phyloP scores from a whole-genome alignment of 2,329 filamentous ascomycete species.

The Apiospora phragmitis region DNA sequence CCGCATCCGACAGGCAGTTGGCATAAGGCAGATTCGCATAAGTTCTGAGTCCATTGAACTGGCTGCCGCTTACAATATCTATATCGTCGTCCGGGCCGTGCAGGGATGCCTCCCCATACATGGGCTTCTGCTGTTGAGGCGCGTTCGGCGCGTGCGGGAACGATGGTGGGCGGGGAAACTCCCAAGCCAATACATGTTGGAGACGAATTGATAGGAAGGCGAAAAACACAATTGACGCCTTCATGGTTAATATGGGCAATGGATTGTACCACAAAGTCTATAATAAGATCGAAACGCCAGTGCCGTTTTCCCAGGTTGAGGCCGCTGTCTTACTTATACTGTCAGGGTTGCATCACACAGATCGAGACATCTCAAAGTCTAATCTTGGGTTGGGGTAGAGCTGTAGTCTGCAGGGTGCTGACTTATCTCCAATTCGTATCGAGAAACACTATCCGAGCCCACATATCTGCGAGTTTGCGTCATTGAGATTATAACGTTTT shows the following conservation, averaged over 20 bases:
- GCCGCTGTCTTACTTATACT: slow-evolving; percentile 11
- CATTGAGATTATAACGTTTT: neutral
- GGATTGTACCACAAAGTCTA: neutral
- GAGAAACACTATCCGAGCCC: too few relatives aligned
- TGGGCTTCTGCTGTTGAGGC: slow-evolving; percentile 18
- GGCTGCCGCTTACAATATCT: slow-evolving; percentile 42
- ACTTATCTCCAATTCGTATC: neutral
- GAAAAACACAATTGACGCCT: neutral
- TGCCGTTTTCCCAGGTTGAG: neutral
- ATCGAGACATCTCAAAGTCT: neutral
- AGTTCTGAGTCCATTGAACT: slow-evolving; percentile 59
- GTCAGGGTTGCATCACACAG: neutral
- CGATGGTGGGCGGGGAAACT: slow-evolving; percentile 22
- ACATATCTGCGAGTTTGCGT: neutral
- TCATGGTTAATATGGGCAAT: neutral
- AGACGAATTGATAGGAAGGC: neutral
- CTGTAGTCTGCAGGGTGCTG: neutral
- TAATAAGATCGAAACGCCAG: neutral
- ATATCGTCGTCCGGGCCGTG: slow-evolving; percentile 28
- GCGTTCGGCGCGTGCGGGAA: neutral
- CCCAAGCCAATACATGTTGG: slow-evolving; percentile 16
- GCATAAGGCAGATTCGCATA: slow-evolving; percentile 63
- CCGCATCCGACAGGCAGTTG: slow-evolving; percentile 58
- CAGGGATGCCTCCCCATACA: slow-evolving; percentile 1
- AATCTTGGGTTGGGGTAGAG: neutral